Conservation (phyloP, 2,329 filamentous ascomycete species). For the Ophiobolus disseminans region DNA sequence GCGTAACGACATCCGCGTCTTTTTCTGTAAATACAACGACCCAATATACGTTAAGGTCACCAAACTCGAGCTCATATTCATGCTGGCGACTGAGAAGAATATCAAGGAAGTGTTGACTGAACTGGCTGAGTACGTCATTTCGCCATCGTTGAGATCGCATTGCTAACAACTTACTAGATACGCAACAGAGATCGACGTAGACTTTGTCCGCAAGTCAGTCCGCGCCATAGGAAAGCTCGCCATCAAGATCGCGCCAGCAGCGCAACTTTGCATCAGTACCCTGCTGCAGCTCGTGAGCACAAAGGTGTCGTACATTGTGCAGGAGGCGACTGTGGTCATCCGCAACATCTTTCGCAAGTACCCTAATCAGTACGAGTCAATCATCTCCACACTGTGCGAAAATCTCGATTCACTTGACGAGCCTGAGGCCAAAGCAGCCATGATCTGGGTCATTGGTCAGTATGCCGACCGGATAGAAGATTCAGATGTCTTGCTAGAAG, state of each 20-base stretch:
- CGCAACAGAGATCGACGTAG: conserved; percentile 97
- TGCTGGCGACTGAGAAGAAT: conserved; percentile 94
- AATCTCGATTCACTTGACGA: conserved; percentile 96
- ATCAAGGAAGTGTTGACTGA: conserved; percentile 95
- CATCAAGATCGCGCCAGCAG: conserved; percentile 97
- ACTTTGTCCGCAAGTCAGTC: conserved; percentile 97
- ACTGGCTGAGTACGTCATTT: conserved; percentile 73
- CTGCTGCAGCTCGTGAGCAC: conserved; percentile 92
- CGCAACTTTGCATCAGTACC: conserved; percentile 88
- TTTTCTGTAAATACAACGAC: conserved; percentile 99
- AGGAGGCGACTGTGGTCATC: conserved; percentile 98
- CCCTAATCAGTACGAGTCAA: conserved; percentile 97
- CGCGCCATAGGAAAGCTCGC: conserved; percentile 96
- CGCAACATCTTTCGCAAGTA: conserved; percentile 99
- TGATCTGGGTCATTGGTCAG: conserved; percentile 99
- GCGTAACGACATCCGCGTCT: conserved; percentile 95
- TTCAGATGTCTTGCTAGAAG: conserved; percentile 89
- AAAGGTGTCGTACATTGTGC: conserved; percentile 98
- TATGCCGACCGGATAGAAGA: conserved; percentile 98
- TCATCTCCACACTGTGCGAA: conserved; percentile 94
- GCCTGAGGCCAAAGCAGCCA: conserved; percentile 95
- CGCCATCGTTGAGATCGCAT: background rate
- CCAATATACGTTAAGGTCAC: conserved; percentile 99
- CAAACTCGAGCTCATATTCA: conserved; percentile 97
- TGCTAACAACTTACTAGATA: conserved; percentile 58